Evolutionary conservation across 2,329 filamentous ascomycete genomes (phyloP).

Genomic region (Penicillium expansum): DNA sequence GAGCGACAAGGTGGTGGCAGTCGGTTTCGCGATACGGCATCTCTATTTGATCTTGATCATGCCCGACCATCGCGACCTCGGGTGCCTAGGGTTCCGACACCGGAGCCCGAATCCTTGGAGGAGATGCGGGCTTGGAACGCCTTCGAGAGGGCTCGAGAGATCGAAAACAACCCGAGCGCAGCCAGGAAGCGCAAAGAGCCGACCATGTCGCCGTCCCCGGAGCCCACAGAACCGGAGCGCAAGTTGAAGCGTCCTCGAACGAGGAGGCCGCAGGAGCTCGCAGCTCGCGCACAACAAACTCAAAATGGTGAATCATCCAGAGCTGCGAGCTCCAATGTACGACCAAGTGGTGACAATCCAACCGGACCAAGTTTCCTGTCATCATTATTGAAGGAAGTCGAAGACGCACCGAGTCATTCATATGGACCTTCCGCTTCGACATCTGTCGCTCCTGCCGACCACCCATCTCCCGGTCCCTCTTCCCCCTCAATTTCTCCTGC

Average conservation of each 20-base stretch:
- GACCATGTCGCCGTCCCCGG: conserved; percentile 74
- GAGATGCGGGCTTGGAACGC: conserved; percentile 86
- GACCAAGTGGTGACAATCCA: conserved; percentile 37
- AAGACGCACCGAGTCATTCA: conserved; percentile 49
- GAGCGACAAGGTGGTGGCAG: conserved; percentile 72
- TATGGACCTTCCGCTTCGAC: conserved; percentile 33
- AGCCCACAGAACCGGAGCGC: conserved; percentile 68
- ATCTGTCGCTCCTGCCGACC: conserved; percentile 40
- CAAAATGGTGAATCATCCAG: conserved; percentile 43
- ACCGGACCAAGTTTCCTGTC: conserved; percentile 77
- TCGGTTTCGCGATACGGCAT: conserved; percentile 67
- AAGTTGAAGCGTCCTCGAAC: conserved; percentile 86
- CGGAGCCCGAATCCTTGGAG: conserved; percentile 70
- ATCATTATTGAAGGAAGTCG: conserved; percentile 83
- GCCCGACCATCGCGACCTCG: conserved; percentile 43
- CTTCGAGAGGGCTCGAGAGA: conserved; percentile 78
- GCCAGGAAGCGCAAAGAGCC: conserved; percentile 53
- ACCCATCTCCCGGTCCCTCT: conserved; percentile 39
- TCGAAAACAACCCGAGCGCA: conserved; percentile 51
- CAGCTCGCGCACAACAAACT: conserved; percentile 45
- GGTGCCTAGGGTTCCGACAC: conserved; percentile 40
- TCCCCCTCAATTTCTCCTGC: conserved; percentile 44
- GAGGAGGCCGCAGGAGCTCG: conserved; percentile 59
- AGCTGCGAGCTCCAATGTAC: conserved; percentile 31
- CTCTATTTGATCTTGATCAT: conserved; percentile 54